A percentile compares a stretch with the other conserved stretches of the same genome.
Evolutionary conservation across 2,329 filamentous ascomycete species (phyloP).

Genomic region (Septoria linicola): DNA sequence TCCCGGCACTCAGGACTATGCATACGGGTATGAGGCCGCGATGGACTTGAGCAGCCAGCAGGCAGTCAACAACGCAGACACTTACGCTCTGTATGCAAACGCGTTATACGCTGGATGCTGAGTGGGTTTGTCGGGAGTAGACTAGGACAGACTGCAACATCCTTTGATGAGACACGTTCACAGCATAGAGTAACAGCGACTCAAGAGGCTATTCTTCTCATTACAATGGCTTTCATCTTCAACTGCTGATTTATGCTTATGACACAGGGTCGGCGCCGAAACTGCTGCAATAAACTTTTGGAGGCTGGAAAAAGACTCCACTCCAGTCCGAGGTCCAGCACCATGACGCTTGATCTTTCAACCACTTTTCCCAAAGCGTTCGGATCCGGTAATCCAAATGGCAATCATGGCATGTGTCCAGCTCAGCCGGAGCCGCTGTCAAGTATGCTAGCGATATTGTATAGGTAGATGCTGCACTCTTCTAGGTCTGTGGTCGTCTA

Average conservation of each 20-base stretch:
- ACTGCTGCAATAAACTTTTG: neutral
- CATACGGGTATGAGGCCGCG: constrained; percentile 56
- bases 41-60: constrained; percentile 48
- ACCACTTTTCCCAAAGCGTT: constrained; percentile 3
- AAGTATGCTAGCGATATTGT: neutral
- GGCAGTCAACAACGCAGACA: constrained; percentile 65
- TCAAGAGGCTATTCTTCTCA: no score
- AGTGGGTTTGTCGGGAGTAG: neutral
- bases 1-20: constrained; percentile 60
- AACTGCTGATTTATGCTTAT: neutral
- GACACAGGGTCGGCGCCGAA: constrained; percentile 1
- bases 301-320: neutral
- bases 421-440: constrained; percentile 1
- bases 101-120: constrained; percentile 13
- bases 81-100: constrained; percentile 53
- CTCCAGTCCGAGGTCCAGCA: neutral
- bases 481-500: no score
- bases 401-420: constrained; percentile 1
- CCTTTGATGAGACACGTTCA: no score
- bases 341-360: constrained; percentile 6
- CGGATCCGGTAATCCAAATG: constrained; percentile 2
- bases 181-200: no score
- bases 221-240: no score
- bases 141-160: no score
- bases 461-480: no score